Base-by-base conservation (phyloP, 306 rosid genomes). In the Carpinus viminea region DNA sequence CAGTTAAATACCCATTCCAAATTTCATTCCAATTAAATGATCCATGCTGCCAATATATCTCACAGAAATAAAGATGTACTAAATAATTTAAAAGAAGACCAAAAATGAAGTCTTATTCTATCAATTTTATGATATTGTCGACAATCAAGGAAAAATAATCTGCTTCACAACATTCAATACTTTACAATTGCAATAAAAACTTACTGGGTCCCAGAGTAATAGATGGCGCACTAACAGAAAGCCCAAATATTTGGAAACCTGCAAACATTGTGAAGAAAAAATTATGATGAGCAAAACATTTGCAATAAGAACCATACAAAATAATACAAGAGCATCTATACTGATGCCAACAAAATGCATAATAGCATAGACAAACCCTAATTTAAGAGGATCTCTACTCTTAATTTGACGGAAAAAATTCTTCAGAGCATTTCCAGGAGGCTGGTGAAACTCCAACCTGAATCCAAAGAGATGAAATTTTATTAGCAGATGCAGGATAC, bases 391-490 rank as follows among this genome's bases (percentile, higher is more conserved):
- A 91, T 95, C 98, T 85, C 97, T 88, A 75, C 78, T 90, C 88
- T 82, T 92, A 57, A 95, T 95, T 76, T 95, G 93, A 71, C 38
- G 76, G 57, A 77, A 95, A 91, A 81, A 92, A 91, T 69, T 95
- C 98, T 84, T 92, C 97, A 7, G 98, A 95, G 89, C 98, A 95
- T 88, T 88, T 92, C 98, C 98, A 95, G 73, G 98, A 90, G 68
- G 98, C 98, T 4, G 97, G 98, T 65, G 97, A 85, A 83, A 48
- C 86, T 84, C 92, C 85, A 38, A 36, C 31, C 72, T 18, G 31
- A 41, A 68, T 38, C 45, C n/a, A 20, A 66, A 31, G 36, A 62
- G 45, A 31, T 31, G 43, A 62, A 41, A 17, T 66, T 66, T 41
- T n/a, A 41, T 66, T 66, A 64, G 20, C 7, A 41, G 28, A 36